Conservation (phyloP, 2,329 filamentous ascomycete species). For the Cladophialophora carrionii region DNA sequence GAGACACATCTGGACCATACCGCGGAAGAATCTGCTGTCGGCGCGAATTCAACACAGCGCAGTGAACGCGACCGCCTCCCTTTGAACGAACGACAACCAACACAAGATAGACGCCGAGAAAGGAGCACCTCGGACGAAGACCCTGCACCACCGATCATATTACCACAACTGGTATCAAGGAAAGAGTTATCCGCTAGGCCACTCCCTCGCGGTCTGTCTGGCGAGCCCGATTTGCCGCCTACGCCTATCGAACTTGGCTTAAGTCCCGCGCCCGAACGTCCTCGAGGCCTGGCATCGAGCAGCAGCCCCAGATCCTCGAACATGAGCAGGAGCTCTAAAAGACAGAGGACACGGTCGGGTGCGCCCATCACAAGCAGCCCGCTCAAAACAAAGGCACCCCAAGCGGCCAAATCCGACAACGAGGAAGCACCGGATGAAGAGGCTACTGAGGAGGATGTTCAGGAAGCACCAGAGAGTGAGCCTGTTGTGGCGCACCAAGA, state of each 20-base stretch:
- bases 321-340: conserved; percentile 31
- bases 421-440: conserved; percentile 5
- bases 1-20: neutral
- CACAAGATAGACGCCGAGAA: neutral
- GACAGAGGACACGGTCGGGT: conserved; percentile 19
- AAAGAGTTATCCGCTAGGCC: conserved; percentile 12
- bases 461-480: conserved; percentile 27
- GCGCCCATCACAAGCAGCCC: conserved; percentile 36
- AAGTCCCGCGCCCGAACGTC: conserved; percentile 29
- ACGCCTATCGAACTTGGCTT: conserved; percentile 38
- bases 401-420: conserved; percentile 1
- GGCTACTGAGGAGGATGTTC: conserved; percentile 12
- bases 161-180: conserved; percentile 32
- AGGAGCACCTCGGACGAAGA: conserved; percentile 10
- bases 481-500: conserved; percentile 18
- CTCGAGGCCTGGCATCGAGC: conserved; percentile 35
- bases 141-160: conserved; percentile 19
- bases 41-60: neutral
- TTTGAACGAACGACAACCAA: conserved; percentile 11
- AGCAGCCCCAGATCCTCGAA: conserved; percentile 35
- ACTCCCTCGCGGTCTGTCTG: conserved; percentile 8
- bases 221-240: conserved; percentile 37
- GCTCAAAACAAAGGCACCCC: conserved; percentile 33
- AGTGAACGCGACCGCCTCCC: neutral
- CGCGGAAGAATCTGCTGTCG: neutral